phyloP scores from a whole-genome alignment of 257 asterid genomes.

The Anisodus acutangulus region DNA sequence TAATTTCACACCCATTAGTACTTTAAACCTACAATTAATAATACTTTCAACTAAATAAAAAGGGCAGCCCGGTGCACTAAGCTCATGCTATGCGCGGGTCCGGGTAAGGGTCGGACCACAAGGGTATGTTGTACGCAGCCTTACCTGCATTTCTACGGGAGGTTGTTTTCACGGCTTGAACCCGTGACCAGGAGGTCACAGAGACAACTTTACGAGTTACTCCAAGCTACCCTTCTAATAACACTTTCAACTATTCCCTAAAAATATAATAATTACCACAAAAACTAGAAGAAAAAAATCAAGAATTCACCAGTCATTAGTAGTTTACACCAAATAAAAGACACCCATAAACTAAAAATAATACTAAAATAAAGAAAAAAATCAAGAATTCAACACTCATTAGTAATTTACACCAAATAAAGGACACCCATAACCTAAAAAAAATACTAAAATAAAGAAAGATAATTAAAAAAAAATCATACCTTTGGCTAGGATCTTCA shows the following conservation, averaged over 20 bases:
- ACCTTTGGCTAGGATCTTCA: conserved; percentile 91
- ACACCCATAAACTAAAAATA: not conserved
- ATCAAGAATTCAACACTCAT: not conserved
- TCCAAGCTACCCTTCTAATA: not conserved
- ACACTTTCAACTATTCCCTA: not conserved
- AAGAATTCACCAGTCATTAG: not conserved
- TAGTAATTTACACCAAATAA: not conserved
- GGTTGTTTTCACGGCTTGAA: too few species aligned
- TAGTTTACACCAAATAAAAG: not conserved
- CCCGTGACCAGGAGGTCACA: too few species aligned
- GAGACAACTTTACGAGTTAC: too few species aligned
- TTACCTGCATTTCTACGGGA: too few species aligned
- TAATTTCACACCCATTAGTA: too few species aligned
- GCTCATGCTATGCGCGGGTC: too few species aligned
- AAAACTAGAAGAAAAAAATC: not conserved
- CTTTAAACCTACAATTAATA: not conserved
- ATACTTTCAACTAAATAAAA: not conserved
- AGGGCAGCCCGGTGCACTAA: too few species aligned
- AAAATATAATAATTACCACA: conserved; percentile 24
- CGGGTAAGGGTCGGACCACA: too few species aligned
- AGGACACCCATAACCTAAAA: not conserved
- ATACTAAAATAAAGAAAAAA: not conserved
- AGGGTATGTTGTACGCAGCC: too few species aligned
- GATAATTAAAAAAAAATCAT: not conserved
- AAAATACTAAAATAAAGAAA: too few species aligned